These are phyloP conservation scores for Aspergillus niger DNA, from an alignment of 2,329 filamentous ascomycete species.

Conservation along the genomic window DNA sequence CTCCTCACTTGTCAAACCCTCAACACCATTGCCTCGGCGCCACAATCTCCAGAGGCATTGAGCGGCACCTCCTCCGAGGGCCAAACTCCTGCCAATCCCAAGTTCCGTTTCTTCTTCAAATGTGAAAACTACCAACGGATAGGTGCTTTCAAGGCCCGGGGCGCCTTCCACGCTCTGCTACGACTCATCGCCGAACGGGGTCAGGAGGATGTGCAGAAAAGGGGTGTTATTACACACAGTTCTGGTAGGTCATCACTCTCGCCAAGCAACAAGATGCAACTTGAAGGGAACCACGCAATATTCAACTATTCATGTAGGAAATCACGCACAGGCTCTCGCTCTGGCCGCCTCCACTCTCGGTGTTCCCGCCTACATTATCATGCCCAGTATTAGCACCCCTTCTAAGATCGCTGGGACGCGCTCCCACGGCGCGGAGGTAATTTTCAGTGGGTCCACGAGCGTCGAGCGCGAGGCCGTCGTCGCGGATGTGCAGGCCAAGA, in stretches of 20 bases:
- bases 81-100: slow-evolving; percentile 62
- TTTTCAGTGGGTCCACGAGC: slow-evolving; percentile 80
- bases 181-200: slow-evolving; percentile 65
- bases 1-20: slow-evolving; percentile 79
- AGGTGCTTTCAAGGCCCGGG: slow-evolving; percentile 89
- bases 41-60: slow-evolving; percentile 59
- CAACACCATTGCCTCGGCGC: slow-evolving; percentile 70
- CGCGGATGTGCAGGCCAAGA: slow-evolving; percentile 66
- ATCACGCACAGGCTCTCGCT: slow-evolving; percentile 90
- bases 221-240: slow-evolving; percentile 86
- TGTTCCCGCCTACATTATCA: slow-evolving; percentile 84
- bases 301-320: slow-evolving; percentile 60
- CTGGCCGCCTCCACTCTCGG: slow-evolving; percentile 74
- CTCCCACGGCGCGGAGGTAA: slow-evolving; percentile 73
- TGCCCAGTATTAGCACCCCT: slow-evolving; percentile 83
- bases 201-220: slow-evolving; percentile 61
- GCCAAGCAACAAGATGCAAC: not conserved
- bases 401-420: slow-evolving; percentile 83
- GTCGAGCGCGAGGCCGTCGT: slow-evolving; percentile 79
- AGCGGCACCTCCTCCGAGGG: slow-evolving; percentile 60
- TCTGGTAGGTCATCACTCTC: slow-evolving; percentile 60
- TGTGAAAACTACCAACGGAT: slow-evolving; percentile 90
- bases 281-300: not conserved
- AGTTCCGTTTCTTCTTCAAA: slow-evolving; percentile 83
- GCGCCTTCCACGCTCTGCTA: slow-evolving; percentile 83